Base-by-base conservation (phyloP, 148 eudicot species). In the Rhododendron molle region DNA sequence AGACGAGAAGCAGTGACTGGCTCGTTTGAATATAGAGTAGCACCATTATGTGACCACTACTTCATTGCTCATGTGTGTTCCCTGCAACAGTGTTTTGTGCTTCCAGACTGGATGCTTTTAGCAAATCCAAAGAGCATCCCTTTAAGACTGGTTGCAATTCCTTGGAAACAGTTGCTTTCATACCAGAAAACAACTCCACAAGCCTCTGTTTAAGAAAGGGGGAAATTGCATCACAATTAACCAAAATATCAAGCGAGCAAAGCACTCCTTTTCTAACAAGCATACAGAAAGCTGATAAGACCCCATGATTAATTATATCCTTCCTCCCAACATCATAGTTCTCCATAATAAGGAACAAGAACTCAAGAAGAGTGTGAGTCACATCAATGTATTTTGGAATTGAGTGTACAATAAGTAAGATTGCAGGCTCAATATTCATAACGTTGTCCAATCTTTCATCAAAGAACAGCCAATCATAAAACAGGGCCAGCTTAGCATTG, bases 401-500 rank as follows among this genome's bases (percentile, higher is more conserved):
- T 72, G 99, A 96, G 86, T 95, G 89, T 73, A 94, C 91, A 92
- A 95, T 90, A 81, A 96, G 83, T 58, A 96, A 87, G 83, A 96
- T 87, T 36, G 94, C 97, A 80, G 99, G 99, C 91, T 96, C 99
- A 85, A 94, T 88, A 81, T 92, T 93, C 97, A 95, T 94, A 28
- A 95, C 56, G 52, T 86, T 90, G 83, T 96, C 98, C 74, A 89
- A 90, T 81, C 83, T 92, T 62, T 92, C 99, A 86, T 93, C 90
- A 83, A 94, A 96, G 92, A 96, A 96, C 83, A 96, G 94, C 99
- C 99, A 96, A 86, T 96, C 99, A 85, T 94, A 96, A 77, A 96
- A 92, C 85, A 95, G 89, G 36, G 96, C 94, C 81, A 96, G 91
- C 89, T 96, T 96, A 58, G 88, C 90, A 88, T 91, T 91, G 56